Evolutionary conservation across 805 yeast species (phyloP).

Genomic region (Vanderwaltozyma polyspora): DNA sequence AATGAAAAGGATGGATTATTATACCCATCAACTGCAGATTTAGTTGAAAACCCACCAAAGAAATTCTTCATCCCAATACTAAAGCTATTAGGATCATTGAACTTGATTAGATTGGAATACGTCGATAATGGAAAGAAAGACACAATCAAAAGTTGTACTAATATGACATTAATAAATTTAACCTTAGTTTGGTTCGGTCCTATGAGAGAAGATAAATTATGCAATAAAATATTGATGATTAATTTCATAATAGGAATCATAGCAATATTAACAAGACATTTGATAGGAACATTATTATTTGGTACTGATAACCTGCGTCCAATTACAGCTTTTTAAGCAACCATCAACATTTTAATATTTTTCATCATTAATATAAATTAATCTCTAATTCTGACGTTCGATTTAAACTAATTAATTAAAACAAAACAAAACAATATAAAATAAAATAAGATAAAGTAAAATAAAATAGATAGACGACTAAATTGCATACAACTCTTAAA

Average conservation of each 20-base stretch:
- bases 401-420: background rate
- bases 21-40: constrained; percentile 55
- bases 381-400: too few species aligned
- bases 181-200: constrained; percentile 84
- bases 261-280: constrained; percentile 67
- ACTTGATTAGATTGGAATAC: constrained; percentile 36
- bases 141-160: constrained; percentile 40
- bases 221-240: constrained; percentile 43
- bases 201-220: constrained; percentile 67
- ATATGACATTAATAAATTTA: constrained; percentile 81
- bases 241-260: constrained; percentile 59
- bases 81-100: constrained; percentile 35
- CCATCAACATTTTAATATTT: too few species aligned
- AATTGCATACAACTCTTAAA: too few species aligned
- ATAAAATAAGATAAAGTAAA: too few species aligned
- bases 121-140: constrained; percentile 23
- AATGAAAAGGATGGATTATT: constrained; percentile 56
- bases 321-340: background rate
- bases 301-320: constrained; percentile 67
- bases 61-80: constrained; percentile 29
- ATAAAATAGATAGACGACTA: too few species aligned
- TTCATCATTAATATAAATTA: too few species aligned
- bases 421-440: too few species aligned
- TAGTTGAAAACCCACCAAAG: constrained; percentile 28
- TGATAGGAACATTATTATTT: constrained; percentile 74